These are phyloP conservation scores for Leccinum broughii DNA, from an alignment of 768 basidiomycete genomes.

Conservation along the genomic window DNA sequence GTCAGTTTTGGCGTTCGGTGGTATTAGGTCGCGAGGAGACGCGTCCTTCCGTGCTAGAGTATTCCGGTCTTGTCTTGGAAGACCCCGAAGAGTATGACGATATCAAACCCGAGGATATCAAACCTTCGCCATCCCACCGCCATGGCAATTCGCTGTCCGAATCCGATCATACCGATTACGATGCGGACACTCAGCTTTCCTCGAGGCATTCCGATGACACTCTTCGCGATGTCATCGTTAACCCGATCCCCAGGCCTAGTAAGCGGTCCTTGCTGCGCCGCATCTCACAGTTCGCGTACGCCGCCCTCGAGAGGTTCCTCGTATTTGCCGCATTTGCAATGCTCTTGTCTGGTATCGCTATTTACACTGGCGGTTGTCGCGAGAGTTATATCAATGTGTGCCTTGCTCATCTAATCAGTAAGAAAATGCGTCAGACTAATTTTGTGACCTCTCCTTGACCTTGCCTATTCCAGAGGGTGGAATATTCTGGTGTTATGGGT, in stretches of 20 bases:
- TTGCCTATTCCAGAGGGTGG: constrained; percentile 60
- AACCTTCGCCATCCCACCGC: constrained; percentile 34
- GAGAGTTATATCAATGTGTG: constrained; percentile 77
- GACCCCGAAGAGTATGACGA: constrained; percentile 60
- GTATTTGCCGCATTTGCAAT: constrained; percentile 72
- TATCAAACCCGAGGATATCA: constrained; percentile 40
- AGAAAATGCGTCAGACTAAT: constrained; percentile 23
- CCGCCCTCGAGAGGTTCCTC: constrained; percentile 58
- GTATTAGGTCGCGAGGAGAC: constrained; percentile 49
- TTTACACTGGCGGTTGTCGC: constrained; percentile 88
- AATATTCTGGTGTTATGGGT: constrained; percentile 92
- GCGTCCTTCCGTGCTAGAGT: constrained; percentile 41
- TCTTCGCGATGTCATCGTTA: constrained; percentile 43
- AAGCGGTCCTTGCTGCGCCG: constrained; percentile 36
- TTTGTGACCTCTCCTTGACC: background rate
- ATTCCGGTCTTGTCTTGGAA: constrained; percentile 55
- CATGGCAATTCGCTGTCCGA: constrained; percentile 50
- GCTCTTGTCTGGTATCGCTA: constrained; percentile 66
- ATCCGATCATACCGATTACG: constrained; percentile 58
- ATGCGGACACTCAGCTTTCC: constrained; percentile 39
- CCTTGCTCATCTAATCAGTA: constrained; percentile 90
- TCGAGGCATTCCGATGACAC: constrained; percentile 59
- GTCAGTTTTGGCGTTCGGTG: constrained; percentile 56
- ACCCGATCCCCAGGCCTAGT: constrained; percentile 7
- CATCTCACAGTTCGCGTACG: constrained; percentile 50